These are phyloP conservation scores for Fagus crenata DNA, from an alignment of 306 rosid species.

Conservation along the genomic window DNA sequence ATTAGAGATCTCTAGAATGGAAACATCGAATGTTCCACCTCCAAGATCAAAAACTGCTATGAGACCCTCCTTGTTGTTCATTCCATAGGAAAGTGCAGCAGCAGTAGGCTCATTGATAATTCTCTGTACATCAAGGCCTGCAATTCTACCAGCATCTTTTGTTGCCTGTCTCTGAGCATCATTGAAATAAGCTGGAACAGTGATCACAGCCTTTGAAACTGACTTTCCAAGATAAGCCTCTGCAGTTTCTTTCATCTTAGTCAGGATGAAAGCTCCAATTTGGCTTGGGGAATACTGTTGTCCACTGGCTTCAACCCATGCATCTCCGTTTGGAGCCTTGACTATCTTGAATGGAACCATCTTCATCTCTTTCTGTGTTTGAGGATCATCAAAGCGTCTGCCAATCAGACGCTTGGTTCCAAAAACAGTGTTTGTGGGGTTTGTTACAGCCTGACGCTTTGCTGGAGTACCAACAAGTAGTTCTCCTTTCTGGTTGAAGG, in stretches of 20 bases:
- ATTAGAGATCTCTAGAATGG: slow-evolving; percentile 89
- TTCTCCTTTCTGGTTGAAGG: slow-evolving; percentile 91
- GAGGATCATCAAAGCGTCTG: slow-evolving; percentile 85
- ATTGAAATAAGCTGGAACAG: slow-evolving; percentile 92
- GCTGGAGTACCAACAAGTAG: slow-evolving; percentile 97
- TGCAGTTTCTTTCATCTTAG: slow-evolving; percentile 92
- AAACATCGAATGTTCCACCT: slow-evolving; percentile 96
- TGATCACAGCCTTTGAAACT: slow-evolving; percentile 74
- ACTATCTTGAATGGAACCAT: slow-evolving; percentile 95
- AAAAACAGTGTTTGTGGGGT: slow-evolving; percentile 78
- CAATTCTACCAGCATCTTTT: slow-evolving; percentile 92
- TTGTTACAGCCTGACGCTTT: slow-evolving; percentile 90
- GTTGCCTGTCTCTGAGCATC: slow-evolving; percentile 95
- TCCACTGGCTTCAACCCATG: slow-evolving; percentile 96
- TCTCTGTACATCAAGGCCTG: slow-evolving; percentile 92
- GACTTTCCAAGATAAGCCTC: slow-evolving; percentile 89
- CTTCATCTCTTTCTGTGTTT: slow-evolving; percentile 95
- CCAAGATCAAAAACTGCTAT: slow-evolving; percentile 97
- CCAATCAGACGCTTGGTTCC: slow-evolving; percentile 93
- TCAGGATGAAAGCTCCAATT: slow-evolving; percentile 81
- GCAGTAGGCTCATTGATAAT: slow-evolving; percentile 96
- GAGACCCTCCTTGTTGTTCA: slow-evolving; percentile 93
- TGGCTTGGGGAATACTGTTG: slow-evolving; percentile 92
- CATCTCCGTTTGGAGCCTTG: slow-evolving; percentile 91
- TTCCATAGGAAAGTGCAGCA: slow-evolving; percentile 95